These are phyloP conservation scores for Aegilops speltoides DNA, from an alignment of 176 grass and related monocot genomes.

Conservation along the genomic window DNA sequence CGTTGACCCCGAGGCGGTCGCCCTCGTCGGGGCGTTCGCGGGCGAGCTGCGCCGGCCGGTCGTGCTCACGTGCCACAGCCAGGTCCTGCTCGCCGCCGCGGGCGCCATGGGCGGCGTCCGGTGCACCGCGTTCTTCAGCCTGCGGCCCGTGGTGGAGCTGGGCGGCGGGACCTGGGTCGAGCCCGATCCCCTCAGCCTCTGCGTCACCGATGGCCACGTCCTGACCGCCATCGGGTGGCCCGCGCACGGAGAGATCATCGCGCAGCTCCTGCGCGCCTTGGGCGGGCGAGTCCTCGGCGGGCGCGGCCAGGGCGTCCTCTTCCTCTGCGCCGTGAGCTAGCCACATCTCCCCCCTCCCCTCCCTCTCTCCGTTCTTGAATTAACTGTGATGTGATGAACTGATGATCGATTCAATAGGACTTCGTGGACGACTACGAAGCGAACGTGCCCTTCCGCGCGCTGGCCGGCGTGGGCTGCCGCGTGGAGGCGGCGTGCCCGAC, in stretches of 20 bases:
- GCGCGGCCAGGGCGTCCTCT: constrained; percentile 30
- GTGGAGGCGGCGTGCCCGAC: constrained; percentile 45
- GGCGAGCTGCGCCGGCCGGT: constrained; percentile 11
- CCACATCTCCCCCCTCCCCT: too few relatives aligned
- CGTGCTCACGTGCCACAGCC: constrained; percentile 35
- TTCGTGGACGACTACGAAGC: constrained; percentile 51
- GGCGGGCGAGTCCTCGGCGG: constrained; percentile 20
- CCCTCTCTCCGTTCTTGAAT: neutral
- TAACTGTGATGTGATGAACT: neutral
- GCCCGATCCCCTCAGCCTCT: constrained; percentile 8
- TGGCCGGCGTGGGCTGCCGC: constrained; percentile 35
- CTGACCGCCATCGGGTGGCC: constrained; percentile 44
- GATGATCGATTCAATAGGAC: constrained; percentile 1
- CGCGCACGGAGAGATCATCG: constrained; percentile 33
- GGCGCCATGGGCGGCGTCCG: constrained; percentile 4
- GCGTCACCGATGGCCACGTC: constrained; percentile 23
- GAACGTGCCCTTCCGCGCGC: constrained; percentile 37
- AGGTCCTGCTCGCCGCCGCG: constrained; percentile 36
- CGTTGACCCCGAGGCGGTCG: neutral
- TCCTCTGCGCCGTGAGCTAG: constrained; percentile 38
- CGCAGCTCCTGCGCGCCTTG: constrained; percentile 13
- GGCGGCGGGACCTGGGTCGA: constrained; percentile 31
- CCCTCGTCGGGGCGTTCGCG: constrained; percentile 22
- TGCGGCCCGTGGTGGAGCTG: constrained; percentile 30
- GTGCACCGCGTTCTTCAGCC: constrained; percentile 37